Evolutionary conservation across 2,329 filamentous ascomycete species (phyloP), one percentile per base, ranked within the genome.

Genomic region (Colletotrichum liaoningense): DNA sequence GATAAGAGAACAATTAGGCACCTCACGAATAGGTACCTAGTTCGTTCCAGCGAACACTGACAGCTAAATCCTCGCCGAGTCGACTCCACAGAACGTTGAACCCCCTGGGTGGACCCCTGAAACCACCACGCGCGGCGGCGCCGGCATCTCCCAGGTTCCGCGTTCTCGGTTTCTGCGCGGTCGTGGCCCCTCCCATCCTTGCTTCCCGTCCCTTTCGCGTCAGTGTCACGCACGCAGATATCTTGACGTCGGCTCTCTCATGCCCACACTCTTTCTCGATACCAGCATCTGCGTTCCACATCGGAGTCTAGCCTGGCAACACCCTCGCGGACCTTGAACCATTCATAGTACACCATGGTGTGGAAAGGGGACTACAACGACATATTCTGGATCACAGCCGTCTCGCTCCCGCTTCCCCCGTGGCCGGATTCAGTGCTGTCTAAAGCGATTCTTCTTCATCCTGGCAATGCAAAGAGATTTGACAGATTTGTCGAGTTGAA

Each of bases 381-480:
- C 26, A 30, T 60, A 1, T 72, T 42, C 33, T 64, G 52, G 38
- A 60, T 72, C 38, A 55, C 30, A n/a, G 66, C 65, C 24, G 70
- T 69, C 19, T 69, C 70, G 5, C 66, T 64, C 5, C 4, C 28
- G 1, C 19, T 54, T n/a, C 42, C 55, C 12, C 70, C 70, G 2
- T 69, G 66, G 70, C 66, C 57, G 19, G 5, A 35, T 1, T 26
- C 55, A 6, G 3, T 30, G 19, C n/a, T 33, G n/a, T 72, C 70
- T 3, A 49, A 38, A 2, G 54, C 66, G 5, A 3, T 72, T 1
- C 66, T 69, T 12, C 66, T 64, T 6, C 4, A 69, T 24, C 66
- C 59, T 7, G 3, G 19, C 26, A 56, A 69, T 30, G 26, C 19
- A 33, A 59, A n/a, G 9, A 67, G 42, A 9, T 22, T 72, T 11